A percentile compares a stretch with the other conserved stretches of the same genome.
These are phyloP conservation scores for Chytriomyces confervae DNA, from an alignment of 192 early-diverging fungal genomes.

Conservation along the genomic window DNA sequence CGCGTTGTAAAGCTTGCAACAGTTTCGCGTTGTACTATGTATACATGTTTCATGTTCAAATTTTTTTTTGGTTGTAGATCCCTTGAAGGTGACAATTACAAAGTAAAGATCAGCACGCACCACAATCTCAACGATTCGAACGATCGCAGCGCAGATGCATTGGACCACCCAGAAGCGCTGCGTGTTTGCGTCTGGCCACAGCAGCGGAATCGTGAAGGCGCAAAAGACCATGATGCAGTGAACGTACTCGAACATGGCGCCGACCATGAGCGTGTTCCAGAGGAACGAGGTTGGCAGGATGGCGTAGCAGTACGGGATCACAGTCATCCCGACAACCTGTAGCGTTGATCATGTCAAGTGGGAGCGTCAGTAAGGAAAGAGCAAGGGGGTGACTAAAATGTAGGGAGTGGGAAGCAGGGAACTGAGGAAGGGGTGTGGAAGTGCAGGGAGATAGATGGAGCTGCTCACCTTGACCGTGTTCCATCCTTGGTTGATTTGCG, in stretches of 20 bases:
- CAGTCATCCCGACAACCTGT: slow-evolving; percentile 21
- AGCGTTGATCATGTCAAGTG: background rate
- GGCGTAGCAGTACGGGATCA: slow-evolving; percentile 26
- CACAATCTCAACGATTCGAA: slow-evolving; percentile 27
- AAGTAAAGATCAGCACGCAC: background rate
- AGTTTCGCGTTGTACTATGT: slow-evolving; percentile 23
- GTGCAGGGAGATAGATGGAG: too few relatives aligned
- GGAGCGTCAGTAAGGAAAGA: too few relatives aligned
- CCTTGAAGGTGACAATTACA: too few relatives aligned
- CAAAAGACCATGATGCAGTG: slow-evolving; percentile 18
- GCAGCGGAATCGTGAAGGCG: background rate
- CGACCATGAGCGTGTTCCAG: slow-evolving; percentile 27
- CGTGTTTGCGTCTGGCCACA: background rate
- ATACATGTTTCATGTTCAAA: background rate
- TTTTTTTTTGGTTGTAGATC: background rate
- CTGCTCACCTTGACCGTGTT: too few relatives aligned
- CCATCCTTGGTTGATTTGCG: too few relatives aligned
- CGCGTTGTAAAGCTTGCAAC: background rate
- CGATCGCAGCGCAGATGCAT: background rate
- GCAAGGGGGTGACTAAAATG: too few relatives aligned
- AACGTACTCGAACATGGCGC: slow-evolving; percentile 5
- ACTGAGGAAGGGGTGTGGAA: too few relatives aligned
- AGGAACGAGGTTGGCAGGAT: slow-evolving; percentile 7
- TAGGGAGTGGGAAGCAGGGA: too few relatives aligned
- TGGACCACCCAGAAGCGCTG: slow-evolving; percentile 16